Evolutionary conservation across 1,284 basidiomycete species (phyloP), one percentile per base, ranked within the genome.

Genomic region (Singerocomus rubriflavus): DNA sequence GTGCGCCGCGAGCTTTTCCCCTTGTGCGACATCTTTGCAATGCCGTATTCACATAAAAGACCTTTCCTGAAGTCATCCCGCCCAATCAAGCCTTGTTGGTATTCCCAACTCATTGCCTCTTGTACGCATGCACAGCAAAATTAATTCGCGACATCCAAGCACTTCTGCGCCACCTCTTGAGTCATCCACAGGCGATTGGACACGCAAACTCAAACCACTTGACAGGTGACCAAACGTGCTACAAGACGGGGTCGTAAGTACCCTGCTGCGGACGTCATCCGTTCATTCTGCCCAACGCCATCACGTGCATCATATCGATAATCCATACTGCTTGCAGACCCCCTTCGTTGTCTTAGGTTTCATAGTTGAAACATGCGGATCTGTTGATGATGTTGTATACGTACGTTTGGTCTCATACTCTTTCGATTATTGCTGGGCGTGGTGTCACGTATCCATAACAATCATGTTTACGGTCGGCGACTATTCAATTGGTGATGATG

Each of bases 131-230:
- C 82, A 0, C 64, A 81, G 48, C 62, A 68, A 45, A 84, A 77
- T 33, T 87, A 83, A 71, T 85, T 83, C 60, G 69, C 80, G 46
- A 88, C 81, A 25, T 87, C 84, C 35, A 84, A 88, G 64, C 76
- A 80, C 56, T 27, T 26, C 62, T 74, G 40, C 84, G 83, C 4
- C 84, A 87, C 21, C 21, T 67, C 77, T 79, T 13, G 85, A 88
- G 78, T 82, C 44, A 73, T 87, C 57, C 78, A 88, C 69, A 42
- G 61, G 53, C 6, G 25, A 42, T 68, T 88, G 55, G 62, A 65
- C 38, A 66, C 74, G 21, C 64, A 80, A 37, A 69, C 71, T 48
- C 73, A 78, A 62, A 82, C 80, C 16, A 73, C 69, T 72, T 79
- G 6, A 77, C 74, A 71, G 85, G 81, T 84, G 8, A 72, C 60